phyloP scores from a whole-genome alignment of 495 filamentous ascomycete species.

The Hypomontagnella submonticulosa region DNA sequence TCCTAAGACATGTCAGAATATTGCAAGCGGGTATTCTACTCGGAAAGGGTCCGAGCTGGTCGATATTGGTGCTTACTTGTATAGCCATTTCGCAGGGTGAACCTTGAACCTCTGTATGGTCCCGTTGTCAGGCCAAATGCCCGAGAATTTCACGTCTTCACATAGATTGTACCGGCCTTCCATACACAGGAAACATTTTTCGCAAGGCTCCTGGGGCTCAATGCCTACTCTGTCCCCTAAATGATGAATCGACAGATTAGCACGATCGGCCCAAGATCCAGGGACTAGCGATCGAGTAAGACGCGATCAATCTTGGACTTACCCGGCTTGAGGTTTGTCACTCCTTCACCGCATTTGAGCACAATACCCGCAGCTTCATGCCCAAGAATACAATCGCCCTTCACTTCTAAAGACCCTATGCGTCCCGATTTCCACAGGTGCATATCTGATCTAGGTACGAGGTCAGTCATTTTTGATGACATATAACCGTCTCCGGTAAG shows the following conservation, averaged over 20 bases:
- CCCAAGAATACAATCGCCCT: conserved; percentile 58
- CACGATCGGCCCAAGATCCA: neutral
- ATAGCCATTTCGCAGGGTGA: conserved; percentile 62
- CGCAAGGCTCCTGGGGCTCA: conserved; percentile 61
- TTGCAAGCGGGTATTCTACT: neutral
- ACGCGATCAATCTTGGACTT: conserved; percentile 7
- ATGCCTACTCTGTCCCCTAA: conserved; percentile 61
- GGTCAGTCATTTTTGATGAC: conserved; percentile 10
- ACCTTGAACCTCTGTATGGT: conserved; percentile 68
- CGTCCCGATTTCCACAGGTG: conserved; percentile 60
- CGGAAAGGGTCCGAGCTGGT: neutral
- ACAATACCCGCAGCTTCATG: conserved; percentile 63
- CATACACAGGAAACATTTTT: conserved; percentile 57
- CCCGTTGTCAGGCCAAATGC: conserved; percentile 68
- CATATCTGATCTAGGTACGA: conserved; percentile 47
- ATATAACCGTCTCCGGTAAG: neutral
- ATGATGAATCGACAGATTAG: conserved; percentile 5
- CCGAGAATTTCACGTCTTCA: conserved; percentile 61
- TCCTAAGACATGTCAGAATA: conserved; percentile 36
- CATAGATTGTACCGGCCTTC: conserved; percentile 63
- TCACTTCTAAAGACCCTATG: conserved; percentile 59
- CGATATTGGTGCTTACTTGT: conserved; percentile 50
- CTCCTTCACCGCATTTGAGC: conserved; percentile 56
- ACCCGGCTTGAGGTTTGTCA: conserved; percentile 55
- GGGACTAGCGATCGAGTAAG: neutral